Evolutionary conservation across 192 early-diverging fungal species (phyloP), one percentile per base, ranked within the genome.

Genomic region (Spizellomyces sp.): DNA sequence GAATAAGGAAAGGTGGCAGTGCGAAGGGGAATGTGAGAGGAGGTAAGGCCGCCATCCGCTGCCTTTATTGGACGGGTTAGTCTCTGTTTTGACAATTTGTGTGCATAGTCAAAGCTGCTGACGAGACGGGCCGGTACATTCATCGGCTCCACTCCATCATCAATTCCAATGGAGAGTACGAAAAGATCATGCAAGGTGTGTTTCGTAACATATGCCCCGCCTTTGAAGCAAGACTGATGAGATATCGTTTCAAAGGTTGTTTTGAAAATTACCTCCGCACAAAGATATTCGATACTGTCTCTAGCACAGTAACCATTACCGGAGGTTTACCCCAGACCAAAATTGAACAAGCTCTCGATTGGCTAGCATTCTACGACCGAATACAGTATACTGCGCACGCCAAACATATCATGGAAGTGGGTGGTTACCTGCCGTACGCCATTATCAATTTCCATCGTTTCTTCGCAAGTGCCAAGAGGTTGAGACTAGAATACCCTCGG

Each of bases 221-320:
- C 5, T 15, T 61, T 61, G 14, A 0, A 17, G 36, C 59, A 9
- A 41, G 17, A 41, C 42, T 19, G n/a, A 9, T 61, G 5, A 48
- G n/a, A 47, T 42, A 5, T 44, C 48, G 5, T 42, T 10, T 15
- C 15, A 47, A 66, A 92, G 92, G 94, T 2, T 96, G 94, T 70
- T 95, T 92, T 80, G 95, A 99, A 67, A 93, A 93, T 75, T 99
- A 93, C 80, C 84, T 91, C 8, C 77, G 84, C 22, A 88, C 91
- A 84, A 86, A 89, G 21, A 88, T 93, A 63, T 89, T 93, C 65
- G 94, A 96, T 74, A 73, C 88, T 9, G 86, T 87, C 10, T 81
- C 86, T 61, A 77, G 44, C 27, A 47, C 22, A 8, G 71, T 61
- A 17, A 58, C 14, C 17, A 5, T 61, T 27, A 48, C 46, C n/a